These are phyloP conservation scores for Paecilomyces sp. DNA, from an alignment of 2,329 filamentous ascomycete species.

Conservation along the genomic window DNA sequence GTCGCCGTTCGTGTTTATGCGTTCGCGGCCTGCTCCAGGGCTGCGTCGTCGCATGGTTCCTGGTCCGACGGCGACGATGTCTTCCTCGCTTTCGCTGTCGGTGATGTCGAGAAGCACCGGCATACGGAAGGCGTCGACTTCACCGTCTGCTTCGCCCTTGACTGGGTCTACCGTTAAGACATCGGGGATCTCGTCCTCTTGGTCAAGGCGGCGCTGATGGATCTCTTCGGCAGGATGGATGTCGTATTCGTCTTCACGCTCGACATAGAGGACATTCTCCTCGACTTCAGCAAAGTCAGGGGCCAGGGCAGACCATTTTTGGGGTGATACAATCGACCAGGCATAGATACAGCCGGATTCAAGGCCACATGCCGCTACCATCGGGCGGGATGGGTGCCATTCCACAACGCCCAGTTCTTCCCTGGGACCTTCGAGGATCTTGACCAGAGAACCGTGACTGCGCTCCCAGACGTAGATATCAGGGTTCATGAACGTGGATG, in stretches of 20 bases:
- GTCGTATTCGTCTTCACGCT: conserved; percentile 95
- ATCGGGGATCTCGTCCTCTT: conserved; percentile 90
- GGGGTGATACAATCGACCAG: conserved; percentile 91
- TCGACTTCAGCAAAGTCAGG: conserved; percentile 97
- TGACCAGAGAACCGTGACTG: conserved; percentile 84
- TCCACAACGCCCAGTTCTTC: conserved; percentile 96
- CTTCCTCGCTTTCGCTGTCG: conserved; percentile 92
- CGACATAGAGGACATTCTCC: conserved; percentile 95
- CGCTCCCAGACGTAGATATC: conserved; percentile 99
- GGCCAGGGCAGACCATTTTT: conserved; percentile 94
- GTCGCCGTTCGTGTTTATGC: conserved; percentile 44
- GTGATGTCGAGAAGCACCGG: conserved; percentile 89
- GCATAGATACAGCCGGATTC: conserved; percentile 92
- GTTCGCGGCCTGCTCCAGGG: conserved; percentile 64
- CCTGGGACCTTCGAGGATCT: conserved; percentile 93
- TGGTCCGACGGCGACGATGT: conserved; percentile 59
- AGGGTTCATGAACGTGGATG: conserved; percentile 96
- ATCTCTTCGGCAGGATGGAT: conserved; percentile 94
- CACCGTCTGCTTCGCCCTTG: conserved; percentile 51
- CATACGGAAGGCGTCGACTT: conserved; percentile 69
- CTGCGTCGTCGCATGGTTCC: conserved; percentile 86
- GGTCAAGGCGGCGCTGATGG: conserved; percentile 79
- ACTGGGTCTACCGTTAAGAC: conserved; percentile 69
- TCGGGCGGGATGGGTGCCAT: conserved; percentile 84
- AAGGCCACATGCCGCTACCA: conserved; percentile 84